Base-by-base conservation (phyloP, 768 basidiomycete species). In the Trametes gibbosa region DNA sequence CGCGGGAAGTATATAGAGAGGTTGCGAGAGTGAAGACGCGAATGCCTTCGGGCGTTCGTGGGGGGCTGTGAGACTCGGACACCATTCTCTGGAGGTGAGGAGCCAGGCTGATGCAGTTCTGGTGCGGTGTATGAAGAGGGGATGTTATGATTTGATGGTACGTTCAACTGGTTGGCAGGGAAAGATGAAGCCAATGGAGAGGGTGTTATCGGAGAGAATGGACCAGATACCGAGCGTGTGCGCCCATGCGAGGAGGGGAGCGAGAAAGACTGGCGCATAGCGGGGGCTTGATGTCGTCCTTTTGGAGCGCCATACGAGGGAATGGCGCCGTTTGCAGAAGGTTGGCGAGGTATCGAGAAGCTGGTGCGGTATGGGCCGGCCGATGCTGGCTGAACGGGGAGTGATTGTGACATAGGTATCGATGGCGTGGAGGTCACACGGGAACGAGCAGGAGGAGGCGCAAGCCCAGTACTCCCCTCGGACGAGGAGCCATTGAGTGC, bases 1-100 rank as follows among this genome's bases (percentile, higher is more conserved):
- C 86, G 82, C 16, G 95, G 95, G 66, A 97, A 97, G 79, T 88
- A 96, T 17, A 96, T 78, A 0, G 93, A 95, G 2, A 97, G 77
- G 67, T 98, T 98, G 46, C 94, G 84, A 0, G 94, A 95, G 69
- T 97, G 94, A 17, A 96, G 77, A 2, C 92, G 82, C 3, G 83
- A 74, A 71, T 94, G 92, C 43, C 79, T 65, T 45, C 78, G 69
- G 9, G 68, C 45, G 42, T 77, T 70, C 39, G 60, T 70, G 55
- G 63, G 71, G 65, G 67, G 60, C 8, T 56, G 51, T 10, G 63
- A 63, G 25, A 61, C 46, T 17, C 59, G 64, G 34, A 63, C 32
- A 32, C 61, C 60, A 19, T 57, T 60, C 24, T 53, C 55, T 8
- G 37, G 54, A 29, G 53, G 62, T 27, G 48, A 56, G 21, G n/a